Evolutionary conservation across 2,329 filamentous ascomycete genomes (phyloP), one percentile per base, ranked within the genome.

Genomic region (Cladosporium sp.): DNA sequence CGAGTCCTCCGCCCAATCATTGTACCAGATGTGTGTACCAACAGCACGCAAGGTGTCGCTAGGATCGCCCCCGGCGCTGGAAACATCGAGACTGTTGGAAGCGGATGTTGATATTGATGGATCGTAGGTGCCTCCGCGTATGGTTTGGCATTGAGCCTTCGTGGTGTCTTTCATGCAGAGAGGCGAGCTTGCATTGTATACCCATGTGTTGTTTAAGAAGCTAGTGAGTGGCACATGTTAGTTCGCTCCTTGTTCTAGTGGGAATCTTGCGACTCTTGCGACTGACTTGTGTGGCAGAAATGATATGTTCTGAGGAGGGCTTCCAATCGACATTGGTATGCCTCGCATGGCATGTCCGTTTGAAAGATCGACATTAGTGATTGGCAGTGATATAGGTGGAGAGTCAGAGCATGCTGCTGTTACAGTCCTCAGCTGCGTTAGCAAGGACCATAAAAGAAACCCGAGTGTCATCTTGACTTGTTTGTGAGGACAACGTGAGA

Each of bases 51-150:
- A 25, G 5, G 42, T 59, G 40, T 65, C 63, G 55, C 62, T 65
- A 11, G 60, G 54, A 52, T 63, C 60, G 17, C 49, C 62, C 19
- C 61, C 61, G 17, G 62, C 62, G 12, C 17, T 56, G 17, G n/a
- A 15, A 3, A 62, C 61, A 58, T 57, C 43, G 12, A 39, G 50
- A 40, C 39, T 17, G 30, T 52, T 19, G 3, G 50, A 19, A 4
- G 40, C 39, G n/a, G 42, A 51, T 3, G 56, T 60, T 9, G 63
- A 58, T 12, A 51, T 61, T 8, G 37, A 30, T 1, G 62, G 49
- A 39, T 65, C 60, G 49, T 61, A 64, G 3, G 61, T 40, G 5
- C 64, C 62, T 17, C 64, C 64, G 34, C 62, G 59, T 11, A 49
- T 22, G 17, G 59, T 65, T 9, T 58, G 5, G 40, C 64, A 65